Percentiles rank a stretch among this genome's conserved stretches.
Conservation (phyloP, 352 stramenopile species). For the Chrysophaeum taylorii region DNA sequence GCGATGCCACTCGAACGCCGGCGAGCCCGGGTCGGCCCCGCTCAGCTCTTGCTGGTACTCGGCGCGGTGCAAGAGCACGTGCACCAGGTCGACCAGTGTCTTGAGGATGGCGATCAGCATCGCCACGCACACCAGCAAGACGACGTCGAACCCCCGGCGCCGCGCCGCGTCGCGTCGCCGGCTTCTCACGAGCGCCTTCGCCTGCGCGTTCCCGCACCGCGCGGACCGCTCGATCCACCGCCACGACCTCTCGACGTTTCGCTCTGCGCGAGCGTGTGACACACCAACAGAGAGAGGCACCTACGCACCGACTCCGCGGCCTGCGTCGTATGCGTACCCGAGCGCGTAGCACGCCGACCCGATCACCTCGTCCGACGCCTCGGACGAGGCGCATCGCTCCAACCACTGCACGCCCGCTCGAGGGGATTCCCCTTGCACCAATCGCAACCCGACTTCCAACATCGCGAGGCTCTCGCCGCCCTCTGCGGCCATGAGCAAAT, state of each 20-base stretch:
- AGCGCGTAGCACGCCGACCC: neutral
- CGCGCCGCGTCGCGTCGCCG: neutral
- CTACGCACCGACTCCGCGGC: neutral
- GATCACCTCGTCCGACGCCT: too few species aligned
- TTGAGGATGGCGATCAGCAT: neutral
- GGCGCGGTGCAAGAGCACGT: neutral
- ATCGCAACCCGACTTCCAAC: too few species aligned
- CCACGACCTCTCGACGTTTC: neutral
- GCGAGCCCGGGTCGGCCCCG: neutral
- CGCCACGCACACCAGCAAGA: neutral
- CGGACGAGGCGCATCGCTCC: too few species aligned
- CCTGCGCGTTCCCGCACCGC: neutral
- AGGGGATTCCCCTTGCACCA: too few species aligned
- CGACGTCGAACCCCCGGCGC: neutral
- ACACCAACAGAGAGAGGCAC: too few species aligned
- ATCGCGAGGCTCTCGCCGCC: too few species aligned
- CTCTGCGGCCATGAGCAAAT: too few species aligned
- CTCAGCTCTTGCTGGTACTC: neutral
- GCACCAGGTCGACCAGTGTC: neutral
- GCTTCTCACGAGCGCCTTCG: neutral
- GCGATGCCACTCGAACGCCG: neutral
- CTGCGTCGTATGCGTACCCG: neutral
- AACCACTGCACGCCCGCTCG: too few species aligned
- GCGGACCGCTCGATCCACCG: neutral
- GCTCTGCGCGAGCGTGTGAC: too few species aligned